Evolutionary conservation across 1,284 basidiomycete species (phyloP).

Genomic region (Marasmius fiardii): DNA sequence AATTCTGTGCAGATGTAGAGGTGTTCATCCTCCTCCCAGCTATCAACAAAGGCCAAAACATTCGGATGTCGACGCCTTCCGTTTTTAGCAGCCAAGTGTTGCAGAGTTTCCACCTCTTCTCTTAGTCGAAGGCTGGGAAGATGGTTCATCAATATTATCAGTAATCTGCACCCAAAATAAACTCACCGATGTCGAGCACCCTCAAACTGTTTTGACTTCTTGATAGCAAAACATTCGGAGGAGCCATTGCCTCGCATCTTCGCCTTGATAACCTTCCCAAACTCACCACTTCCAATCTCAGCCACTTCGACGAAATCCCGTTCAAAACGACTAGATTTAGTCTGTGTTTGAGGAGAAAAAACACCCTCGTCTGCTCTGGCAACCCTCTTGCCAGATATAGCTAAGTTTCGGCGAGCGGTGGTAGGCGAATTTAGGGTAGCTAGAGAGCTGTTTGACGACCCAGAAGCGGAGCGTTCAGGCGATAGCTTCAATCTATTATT

Average conservation of each 20-base stretch:
- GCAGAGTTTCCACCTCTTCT: constrained; percentile 94
- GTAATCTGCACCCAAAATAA: neutral
- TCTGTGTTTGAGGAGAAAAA: constrained; percentile 28
- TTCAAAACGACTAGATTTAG: constrained; percentile 61
- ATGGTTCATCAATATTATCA: constrained; percentile 19
- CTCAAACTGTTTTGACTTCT: constrained; percentile 92
- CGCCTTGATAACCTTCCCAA: constrained; percentile 93
- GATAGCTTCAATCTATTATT: constrained; percentile 35
- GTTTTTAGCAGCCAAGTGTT: constrained; percentile 58
- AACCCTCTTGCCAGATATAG: constrained; percentile 16
- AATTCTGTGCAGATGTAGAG: constrained; percentile 95
- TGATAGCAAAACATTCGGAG: constrained; percentile 80
- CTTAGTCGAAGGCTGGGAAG: constrained; percentile 73
- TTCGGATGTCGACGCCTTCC: constrained; percentile 58
- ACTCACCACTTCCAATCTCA: constrained; percentile 89
- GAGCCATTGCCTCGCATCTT: constrained; percentile 56
- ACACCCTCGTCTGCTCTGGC: constrained; percentile 8
- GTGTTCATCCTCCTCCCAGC: constrained; percentile 94
- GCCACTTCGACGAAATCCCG: constrained; percentile 80
- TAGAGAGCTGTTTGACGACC: constrained; percentile 48
- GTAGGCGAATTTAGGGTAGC: constrained; percentile 27
- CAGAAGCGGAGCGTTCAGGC: constrained; percentile 48
- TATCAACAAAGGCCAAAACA: constrained; percentile 89
- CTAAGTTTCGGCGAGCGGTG: constrained; percentile 22
- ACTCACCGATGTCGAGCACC: constrained; percentile 88